phyloP scores from a whole-genome alignment of 306 rosid genomes.

The Begonia peltatifolia region DNA sequence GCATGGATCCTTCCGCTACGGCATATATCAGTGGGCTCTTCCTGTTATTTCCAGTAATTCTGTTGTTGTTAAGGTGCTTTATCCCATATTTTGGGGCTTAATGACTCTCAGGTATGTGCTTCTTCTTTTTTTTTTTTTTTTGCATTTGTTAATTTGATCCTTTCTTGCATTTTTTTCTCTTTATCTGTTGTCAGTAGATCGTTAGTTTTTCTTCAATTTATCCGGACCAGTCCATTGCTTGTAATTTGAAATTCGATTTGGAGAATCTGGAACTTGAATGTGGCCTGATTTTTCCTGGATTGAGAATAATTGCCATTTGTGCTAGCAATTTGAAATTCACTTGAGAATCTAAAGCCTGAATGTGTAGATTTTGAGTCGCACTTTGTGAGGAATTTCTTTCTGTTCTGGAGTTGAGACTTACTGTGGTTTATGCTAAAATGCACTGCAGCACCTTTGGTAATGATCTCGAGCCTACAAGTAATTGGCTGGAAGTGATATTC shows the following conservation, averaged over 20 bases:
- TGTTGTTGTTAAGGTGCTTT: constrained; percentile 69
- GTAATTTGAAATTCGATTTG: too few relatives aligned
- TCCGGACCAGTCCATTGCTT: too few relatives aligned
- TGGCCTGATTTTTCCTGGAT: too few relatives aligned
- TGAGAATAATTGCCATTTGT: too few relatives aligned
- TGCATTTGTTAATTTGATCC: not conserved
- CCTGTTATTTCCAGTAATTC: constrained; percentile 96
- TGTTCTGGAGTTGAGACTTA: not conserved
- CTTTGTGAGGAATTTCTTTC: not conserved
- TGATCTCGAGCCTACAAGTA: constrained; percentile 95
- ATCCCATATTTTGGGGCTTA: constrained; percentile 98
- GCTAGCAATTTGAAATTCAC: too few relatives aligned
- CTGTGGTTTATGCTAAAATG: not conserved
- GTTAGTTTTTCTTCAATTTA: too few relatives aligned
- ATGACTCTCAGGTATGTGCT: constrained; percentile 73
- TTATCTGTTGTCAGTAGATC: too few relatives aligned
- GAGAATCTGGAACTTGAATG: too few relatives aligned
- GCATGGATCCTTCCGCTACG: constrained; percentile 65
- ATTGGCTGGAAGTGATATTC: constrained; percentile 93
- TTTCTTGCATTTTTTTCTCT: too few relatives aligned
- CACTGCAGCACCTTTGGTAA: constrained; percentile 84
- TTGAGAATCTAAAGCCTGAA: too few relatives aligned
- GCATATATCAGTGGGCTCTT: constrained; percentile 95
- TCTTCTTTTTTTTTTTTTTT: not conserved
- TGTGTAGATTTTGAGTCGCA: not conserved